phyloP scores from a whole-genome alignment of 768 basidiomycete genomes.

The Boletus speciosus region DNA sequence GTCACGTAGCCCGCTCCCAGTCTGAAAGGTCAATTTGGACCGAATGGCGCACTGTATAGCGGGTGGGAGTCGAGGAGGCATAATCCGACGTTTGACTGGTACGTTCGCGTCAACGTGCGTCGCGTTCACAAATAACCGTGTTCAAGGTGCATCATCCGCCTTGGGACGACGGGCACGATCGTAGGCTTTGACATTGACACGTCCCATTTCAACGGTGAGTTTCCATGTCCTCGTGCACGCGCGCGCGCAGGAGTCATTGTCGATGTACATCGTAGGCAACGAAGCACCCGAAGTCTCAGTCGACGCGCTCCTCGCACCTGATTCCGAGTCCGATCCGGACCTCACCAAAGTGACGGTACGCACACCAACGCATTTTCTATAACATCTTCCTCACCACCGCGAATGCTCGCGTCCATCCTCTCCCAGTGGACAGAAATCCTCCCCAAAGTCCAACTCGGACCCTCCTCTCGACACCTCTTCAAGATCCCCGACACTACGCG shows the following conservation, averaged over 20 bases:
- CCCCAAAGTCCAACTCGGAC: constrained; percentile 72
- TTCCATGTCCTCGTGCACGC: constrained; percentile 1
- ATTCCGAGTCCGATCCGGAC: constrained; percentile 41
- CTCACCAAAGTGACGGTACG: constrained; percentile 54
- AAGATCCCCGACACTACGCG: constrained; percentile 50
- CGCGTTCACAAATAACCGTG: neutral
- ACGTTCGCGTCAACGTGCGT: constrained; percentile 5
- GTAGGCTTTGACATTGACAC: constrained; percentile 93
- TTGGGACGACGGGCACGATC: constrained; percentile 74
- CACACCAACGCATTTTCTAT: neutral
- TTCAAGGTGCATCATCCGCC: constrained; percentile 81
- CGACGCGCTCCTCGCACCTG: constrained; percentile 48
- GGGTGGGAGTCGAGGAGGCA: constrained; percentile 95
- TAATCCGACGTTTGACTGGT: constrained; percentile 90
- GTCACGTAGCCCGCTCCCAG: constrained; percentile 69
- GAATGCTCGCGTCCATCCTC: neutral
- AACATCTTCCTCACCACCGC: neutral
- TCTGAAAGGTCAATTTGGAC: constrained; percentile 95
- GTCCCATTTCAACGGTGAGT: constrained; percentile 82
- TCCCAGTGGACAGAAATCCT: constrained; percentile 78
- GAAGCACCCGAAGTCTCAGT: constrained; percentile 84
- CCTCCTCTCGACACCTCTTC: constrained; percentile 88
- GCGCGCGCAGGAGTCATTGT: neutral
- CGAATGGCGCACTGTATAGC: constrained; percentile 89
- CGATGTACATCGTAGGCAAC: constrained; percentile 50